Evolutionary conservation across 116 monocot species (phyloP), one percentile per base, ranked within the genome.

Genomic region (Trichopus zeylanicus): DNA sequence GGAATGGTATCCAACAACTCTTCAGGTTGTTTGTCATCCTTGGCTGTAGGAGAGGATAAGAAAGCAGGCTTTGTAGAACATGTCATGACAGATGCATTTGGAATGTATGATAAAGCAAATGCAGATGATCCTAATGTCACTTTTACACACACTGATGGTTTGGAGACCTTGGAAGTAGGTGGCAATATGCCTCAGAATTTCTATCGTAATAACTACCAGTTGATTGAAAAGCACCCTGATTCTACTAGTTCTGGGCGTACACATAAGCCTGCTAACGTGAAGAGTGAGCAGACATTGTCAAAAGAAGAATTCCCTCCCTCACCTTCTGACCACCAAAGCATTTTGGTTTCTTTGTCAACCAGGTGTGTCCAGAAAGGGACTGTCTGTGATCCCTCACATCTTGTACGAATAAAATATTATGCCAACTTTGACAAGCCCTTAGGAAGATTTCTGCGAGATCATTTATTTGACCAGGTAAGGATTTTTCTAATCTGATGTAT

Each of bases 361-460:
- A 76, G 97, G 5, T 91, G 87, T 73, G 81, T 87, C 30, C 87
- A 84, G 97, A 97, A 97, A 75, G 84, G 87, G 27, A 86, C 87
- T 51, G 87, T 87, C 29, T 97, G 97, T 82, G 91, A 97, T 61
- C 79, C 77, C 48, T 72, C 89, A 8, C 97, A 91, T 71, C 81
- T 97, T 29, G 79, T 97, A 61, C 90, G 97, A 16, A 97, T 91
- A n/a, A 97, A 87, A 65, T 97, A 87, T 48, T 97, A 97, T 70
- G 84, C 87, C 7, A 78, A 68, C 64, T 90, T 79, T 73, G 97
- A 97, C 73, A 97, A 84, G 58, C 97, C 97, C 66, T 61, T 97
- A 21, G 97, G 97, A 64, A 78, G 84, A 55, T 91, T 82, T 77
- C 71, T 97, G 56, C 71, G 87, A 48, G 91, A 97, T 34, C 71